Base-by-base conservation (phyloP, 1,284 basidiomycete genomes). In the Puccinia novopanici region DNA sequence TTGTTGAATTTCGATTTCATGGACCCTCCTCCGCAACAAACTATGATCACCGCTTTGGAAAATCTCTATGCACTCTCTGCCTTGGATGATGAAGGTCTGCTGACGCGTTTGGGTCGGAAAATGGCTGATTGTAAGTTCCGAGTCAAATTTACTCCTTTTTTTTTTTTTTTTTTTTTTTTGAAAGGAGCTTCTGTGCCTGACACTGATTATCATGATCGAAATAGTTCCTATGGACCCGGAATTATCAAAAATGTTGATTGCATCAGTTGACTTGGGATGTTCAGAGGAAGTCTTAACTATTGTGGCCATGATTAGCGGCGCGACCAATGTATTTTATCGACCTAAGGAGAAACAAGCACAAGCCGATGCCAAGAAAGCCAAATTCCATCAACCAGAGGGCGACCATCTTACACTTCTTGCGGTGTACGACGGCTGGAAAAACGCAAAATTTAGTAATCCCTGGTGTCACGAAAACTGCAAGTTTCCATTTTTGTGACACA, bases 281-380 rank as follows among this genome's bases (percentile, higher is more conserved):
- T 97, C 94, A 0, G 95, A 99, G 84, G 97, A 99, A 87, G 95
- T 98, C 82, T 87, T 99, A 45, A 96, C 93, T 1, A 93, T 99
- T 80, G 95, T 98, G 0, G 95, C 96, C 3, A 99, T 99, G 97
- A 88, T 99, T 68, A 79, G 77, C 72, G 94, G 94, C 3, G 95
- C 97, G 30, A 95, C 96, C 84, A 94, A 91, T 82, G 93, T 99
- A 45, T 99, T 98, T 86, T 98, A 98, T 87, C 90, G 96, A 54
- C 96, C 96, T 4, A 98, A 98, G 87, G 96, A 99, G 87, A 98
- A 98, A 87, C 96, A 99, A 86, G 93, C 93, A 15, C 96, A 98
- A 87, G 97, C 97, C 0, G 96, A 99, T 86, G 94, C 95, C 34
- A 98, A 98, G 88, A 98, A 98, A 86, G 96, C 96, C 45, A 98